These are phyloP conservation scores for Castanea crenata DNA, from an alignment of 306 rosid species.

Conservation along the genomic window DNA sequence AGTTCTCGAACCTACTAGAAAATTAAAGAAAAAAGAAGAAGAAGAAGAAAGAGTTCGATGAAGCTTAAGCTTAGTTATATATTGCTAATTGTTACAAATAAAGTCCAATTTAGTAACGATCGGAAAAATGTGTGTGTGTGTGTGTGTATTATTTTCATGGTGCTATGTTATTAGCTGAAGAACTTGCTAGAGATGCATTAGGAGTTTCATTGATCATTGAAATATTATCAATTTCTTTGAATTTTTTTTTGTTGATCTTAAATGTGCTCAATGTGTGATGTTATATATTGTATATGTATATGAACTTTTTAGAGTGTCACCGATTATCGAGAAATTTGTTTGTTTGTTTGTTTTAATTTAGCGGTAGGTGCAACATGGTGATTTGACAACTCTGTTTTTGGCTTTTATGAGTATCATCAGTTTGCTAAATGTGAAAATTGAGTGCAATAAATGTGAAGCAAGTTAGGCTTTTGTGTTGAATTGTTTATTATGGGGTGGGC, in stretches of 20 bases:
- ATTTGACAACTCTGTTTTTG: slow-evolving; percentile 28
- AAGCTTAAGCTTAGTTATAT: background rate
- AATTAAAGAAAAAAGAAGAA: background rate
- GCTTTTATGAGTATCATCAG: no score
- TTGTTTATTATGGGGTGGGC: no score
- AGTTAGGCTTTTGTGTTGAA: no score
- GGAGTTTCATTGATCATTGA: no score
- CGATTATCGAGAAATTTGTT: background rate
- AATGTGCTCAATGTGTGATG: background rate
- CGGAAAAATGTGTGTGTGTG: no score
- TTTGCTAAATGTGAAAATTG: no score
- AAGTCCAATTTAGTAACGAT: background rate
- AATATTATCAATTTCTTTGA: no score
- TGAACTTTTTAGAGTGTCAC: background rate
- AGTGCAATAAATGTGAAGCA: no score
- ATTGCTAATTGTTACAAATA: background rate
- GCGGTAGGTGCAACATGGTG: slow-evolving; percentile 55
- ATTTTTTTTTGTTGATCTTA: background rate
- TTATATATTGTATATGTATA: background rate
- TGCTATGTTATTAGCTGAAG: no score
- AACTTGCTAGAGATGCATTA: no score
- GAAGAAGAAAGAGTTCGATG: background rate
- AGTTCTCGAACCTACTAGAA: background rate
- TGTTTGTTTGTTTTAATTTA: slow-evolving; percentile 20
- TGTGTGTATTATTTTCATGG: no score